A percentile compares a stretch with the other conserved stretches of the same genome.
Evolutionary conservation across 2,329 filamentous ascomycete genomes (phyloP).

Genomic region (Aspergillus sojae): DNA sequence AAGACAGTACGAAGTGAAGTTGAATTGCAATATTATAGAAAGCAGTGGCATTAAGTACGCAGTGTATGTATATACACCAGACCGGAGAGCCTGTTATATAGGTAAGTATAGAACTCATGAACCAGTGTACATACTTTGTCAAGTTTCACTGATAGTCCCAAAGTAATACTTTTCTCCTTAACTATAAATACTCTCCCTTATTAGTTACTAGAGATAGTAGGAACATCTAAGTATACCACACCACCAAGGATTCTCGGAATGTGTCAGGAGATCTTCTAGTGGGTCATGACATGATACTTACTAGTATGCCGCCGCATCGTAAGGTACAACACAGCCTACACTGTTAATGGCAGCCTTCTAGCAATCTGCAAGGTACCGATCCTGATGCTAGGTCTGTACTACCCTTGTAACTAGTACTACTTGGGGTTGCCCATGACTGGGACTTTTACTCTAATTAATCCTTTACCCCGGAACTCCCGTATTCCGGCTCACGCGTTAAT

Average conservation of each 20-base stretch:
- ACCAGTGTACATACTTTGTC: background rate
- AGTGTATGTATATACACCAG: background rate
- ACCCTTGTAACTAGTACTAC: background rate
- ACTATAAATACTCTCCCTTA: background rate
- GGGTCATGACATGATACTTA: background rate
- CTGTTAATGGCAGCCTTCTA: background rate
- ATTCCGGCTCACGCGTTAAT: conserved; percentile 12
- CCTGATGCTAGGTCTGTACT: background rate
- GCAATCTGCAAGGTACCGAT: background rate
- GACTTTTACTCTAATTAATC: background rate
- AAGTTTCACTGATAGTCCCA: background rate
- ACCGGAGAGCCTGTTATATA: background rate
- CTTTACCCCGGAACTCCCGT: conserved; percentile 2
- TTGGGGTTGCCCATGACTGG: background rate
- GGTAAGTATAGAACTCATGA: too few species aligned
- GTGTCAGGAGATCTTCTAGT: conserved; percentile 1
- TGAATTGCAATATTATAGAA: background rate
- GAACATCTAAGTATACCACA: background rate
- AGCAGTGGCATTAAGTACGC: background rate
- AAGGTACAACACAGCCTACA: background rate
- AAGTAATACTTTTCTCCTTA: background rate
- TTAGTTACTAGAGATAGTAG: background rate
- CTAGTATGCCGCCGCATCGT: background rate
- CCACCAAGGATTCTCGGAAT: background rate
- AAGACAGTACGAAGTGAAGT: background rate